Conservation (phyloP, 371 early-diverging fungal genomes). For the Phascolomyces articulosus region DNA sequence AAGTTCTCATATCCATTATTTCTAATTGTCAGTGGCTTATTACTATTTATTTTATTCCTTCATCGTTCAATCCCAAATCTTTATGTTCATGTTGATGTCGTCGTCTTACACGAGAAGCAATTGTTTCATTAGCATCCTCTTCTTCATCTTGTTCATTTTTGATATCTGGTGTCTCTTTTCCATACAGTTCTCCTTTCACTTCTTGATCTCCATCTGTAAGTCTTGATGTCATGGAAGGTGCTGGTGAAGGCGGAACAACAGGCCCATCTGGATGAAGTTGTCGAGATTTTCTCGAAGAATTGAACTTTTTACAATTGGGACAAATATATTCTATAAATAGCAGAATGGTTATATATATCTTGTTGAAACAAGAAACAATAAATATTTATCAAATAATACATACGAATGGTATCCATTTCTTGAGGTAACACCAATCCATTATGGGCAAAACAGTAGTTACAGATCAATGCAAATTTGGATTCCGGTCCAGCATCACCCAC, state of each 20-base stretch:
- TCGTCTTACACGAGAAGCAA: conserved; percentile 12
- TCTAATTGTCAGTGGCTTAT: no score
- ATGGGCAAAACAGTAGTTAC: conserved; percentile 85
- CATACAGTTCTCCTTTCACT: not conserved
- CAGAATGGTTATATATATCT: no score
- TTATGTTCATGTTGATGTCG: conserved; percentile 1
- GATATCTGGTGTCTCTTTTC: not conserved
- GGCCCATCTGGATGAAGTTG: conserved; percentile 23
- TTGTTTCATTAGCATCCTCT: not conserved
- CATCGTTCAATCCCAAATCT: not conserved
- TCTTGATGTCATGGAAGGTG: not conserved
- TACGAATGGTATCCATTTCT: conserved; percentile 71
- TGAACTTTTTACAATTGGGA: conserved; percentile 27
- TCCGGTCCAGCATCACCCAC: conserved; percentile 79
- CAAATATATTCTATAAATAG: conserved; percentile 28
- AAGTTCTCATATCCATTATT: no score
- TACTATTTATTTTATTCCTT: no score
- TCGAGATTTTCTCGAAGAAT: conserved; percentile 25
- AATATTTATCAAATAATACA: conserved; percentile 16
- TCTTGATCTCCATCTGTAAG: not conserved
- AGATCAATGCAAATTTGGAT: conserved; percentile 88
- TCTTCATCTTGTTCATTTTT: not conserved
- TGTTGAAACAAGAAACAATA: no score
- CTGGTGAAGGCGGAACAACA: conserved; percentile 13
- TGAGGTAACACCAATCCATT: conserved; percentile 87